Base-by-base conservation (phyloP, 371 early-diverging fungal genomes). In the Syncephalis fuscata region DNA sequence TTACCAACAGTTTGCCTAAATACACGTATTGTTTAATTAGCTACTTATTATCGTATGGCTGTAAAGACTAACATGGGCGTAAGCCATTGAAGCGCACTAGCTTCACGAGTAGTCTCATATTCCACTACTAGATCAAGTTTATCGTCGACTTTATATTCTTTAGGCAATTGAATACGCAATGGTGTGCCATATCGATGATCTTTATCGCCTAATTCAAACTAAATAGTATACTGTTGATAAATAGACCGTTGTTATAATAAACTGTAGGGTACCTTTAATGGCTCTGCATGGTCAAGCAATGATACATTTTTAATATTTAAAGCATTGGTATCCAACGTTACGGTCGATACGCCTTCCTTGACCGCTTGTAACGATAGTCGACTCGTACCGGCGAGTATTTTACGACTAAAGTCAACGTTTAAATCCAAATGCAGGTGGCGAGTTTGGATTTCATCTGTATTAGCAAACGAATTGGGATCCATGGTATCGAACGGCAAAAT, bases 71-170 rank as follows among this genome's bases (percentile, higher is more conserved):
- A 77, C 75, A 74, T 76, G 9, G 92, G 88, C 41, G 78, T 76
- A 58, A 95, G 69, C 65, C 85, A 95, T 68, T 94, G 95, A 43
- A 84, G 65, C 50, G 93, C 93, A 17, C 82, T 81, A 60, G 86
- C 78, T 50, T 80, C 66, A 14, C 67, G 62, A 1, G 89, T 86
- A 37, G 95, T 94, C 22, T 76, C 61, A 56, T 93, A 95, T 15
- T 64, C 68, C 44, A 95, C 67, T 38, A 63, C 56, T 46, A 88
- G 43, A 46, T 68, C 63, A 45, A 78, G 58, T 37, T 58, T 52
- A 17, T 65, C 66, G 36, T 66, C 65, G 48, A 57, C 59, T 25
- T 45, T 51, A 21, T 73, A 56, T 17, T 62, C 37, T 50, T 62
- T 52, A n/a, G 67, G 68, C n/a, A 88, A 64, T 15, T 62, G 50